Percentiles rank a stretch among this genome's conserved stretches.
These are phyloP conservation scores for Cyberlindnera mrakii DNA, from an alignment of 805 yeast species.

Conservation along the genomic window DNA sequence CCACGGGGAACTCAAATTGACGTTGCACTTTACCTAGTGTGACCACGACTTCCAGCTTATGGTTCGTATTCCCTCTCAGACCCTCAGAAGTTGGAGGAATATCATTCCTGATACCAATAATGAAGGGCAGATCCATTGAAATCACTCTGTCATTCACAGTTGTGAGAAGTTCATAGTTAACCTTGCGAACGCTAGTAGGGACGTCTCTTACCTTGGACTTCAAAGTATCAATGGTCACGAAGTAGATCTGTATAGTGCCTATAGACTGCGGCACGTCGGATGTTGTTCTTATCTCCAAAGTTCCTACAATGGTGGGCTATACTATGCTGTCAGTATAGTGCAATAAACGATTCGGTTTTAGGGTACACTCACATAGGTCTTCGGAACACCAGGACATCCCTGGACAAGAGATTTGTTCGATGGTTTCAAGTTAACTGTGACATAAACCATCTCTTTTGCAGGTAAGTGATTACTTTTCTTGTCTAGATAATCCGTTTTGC, in stretches of 20 bases:
- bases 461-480: no score
- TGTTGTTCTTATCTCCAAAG: constrained; percentile 46
- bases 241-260: constrained; percentile 40
- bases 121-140: constrained; percentile 54
- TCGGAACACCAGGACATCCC: constrained; percentile 68
- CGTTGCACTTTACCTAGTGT: constrained; percentile 8
- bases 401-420: constrained; percentile 46
- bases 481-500: no score
- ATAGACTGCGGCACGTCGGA: constrained; percentile 41
- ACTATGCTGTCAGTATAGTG: background rate
- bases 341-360: no score
- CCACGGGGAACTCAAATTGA: constrained; percentile 38
- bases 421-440: constrained; percentile 35
- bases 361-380: constrained; percentile 29
- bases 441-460: constrained; percentile 6
- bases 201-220: constrained; percentile 32
- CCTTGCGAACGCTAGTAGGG: constrained; percentile 25
- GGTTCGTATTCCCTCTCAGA: constrained; percentile 36
- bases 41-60: constrained; percentile 34
- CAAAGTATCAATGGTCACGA: constrained; percentile 46
- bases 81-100: constrained; percentile 45
- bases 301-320: constrained; percentile 51
- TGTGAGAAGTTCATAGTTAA: constrained; percentile 28
- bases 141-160: constrained; percentile 37
- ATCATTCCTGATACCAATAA: constrained; percentile 50